Evolutionary conservation across 2,329 filamentous ascomycete species (phyloP), one percentile per base, ranked within the genome.

Genomic region (Penicillium occitanis): DNA sequence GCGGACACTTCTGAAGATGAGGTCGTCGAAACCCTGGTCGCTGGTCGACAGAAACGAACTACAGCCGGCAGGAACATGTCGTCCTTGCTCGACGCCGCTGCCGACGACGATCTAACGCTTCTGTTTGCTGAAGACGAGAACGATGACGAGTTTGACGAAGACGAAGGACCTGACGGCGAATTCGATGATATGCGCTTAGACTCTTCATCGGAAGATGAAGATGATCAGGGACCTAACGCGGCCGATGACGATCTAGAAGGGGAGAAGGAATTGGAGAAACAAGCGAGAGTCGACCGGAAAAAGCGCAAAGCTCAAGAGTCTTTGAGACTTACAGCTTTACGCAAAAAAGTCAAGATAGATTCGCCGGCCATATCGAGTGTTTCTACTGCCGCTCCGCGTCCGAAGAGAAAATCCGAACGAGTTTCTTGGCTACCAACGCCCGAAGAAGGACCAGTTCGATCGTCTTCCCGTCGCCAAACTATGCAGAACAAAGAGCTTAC

Each of bases 31-130:
- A 73, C 76, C 13, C 70, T 78, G 63, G 71, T 79, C 46, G 68
- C 71, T 59, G 77, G 77, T 40, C 90, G 93, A 67, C 83, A 87
- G 70, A 91, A 88, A 77, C 90, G 93, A 69, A 88, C 89, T 13
- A 96, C 91, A 0, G 93, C 93, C 22, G 93, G 93, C 66, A 93
- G 92, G 75, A 88, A 92, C 69, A 90, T 96, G 85, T 89, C 90
- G 72, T 87, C 87, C 60, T 87, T 96, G 75, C 82, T 95, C 55
- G 88, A 91, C 63, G 89, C 89, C 70, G 90, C 92, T 74, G 88
- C 89, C 67, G 91, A 93, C 71, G 87, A 85, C 17, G 89, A 86
- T 71, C 68, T 78, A 83, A 83, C 66, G 85, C 90, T 68, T 90
- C 69, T 79, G 2, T 79, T 93, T 78, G 88, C 87, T 63, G 90